Conservation (phyloP, 495 filamentous ascomycete species). For the Hyaloscypha hepaticicola region DNA sequence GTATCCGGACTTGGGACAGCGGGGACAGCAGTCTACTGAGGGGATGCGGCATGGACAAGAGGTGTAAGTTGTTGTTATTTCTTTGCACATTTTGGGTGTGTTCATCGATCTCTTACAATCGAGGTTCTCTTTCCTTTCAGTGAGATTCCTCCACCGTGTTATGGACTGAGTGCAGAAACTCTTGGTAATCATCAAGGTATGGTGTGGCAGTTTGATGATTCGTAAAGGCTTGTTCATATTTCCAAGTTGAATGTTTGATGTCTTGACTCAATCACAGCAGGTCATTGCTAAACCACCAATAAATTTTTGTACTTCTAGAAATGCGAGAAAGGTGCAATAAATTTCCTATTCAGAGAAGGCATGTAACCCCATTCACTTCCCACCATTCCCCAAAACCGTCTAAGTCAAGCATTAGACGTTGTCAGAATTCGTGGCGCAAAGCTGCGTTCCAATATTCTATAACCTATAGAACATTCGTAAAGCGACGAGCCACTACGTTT, state of each 20-base stretch:
- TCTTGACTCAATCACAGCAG: background rate
- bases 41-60: background rate
- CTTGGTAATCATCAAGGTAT: no score
- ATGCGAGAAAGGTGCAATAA: background rate
- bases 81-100: constrained; percentile 1
- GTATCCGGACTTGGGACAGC: background rate
- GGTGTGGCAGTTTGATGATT: background rate
- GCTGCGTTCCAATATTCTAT: no score
- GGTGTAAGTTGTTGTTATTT: constrained; percentile 1
- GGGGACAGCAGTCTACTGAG: background rate
- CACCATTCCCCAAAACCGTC: no score
- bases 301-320: background rate
- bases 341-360: no score
- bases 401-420: no score
- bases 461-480: no score
- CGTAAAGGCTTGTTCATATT: background rate
- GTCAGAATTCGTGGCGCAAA: no score
- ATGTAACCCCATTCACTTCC: no score
- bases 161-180: no score
- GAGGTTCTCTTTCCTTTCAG: background rate
- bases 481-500: no score
- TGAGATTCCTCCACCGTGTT: no score
- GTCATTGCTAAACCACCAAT: background rate
- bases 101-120: background rate
- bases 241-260: background rate